Evolutionary conservation across 495 filamentous ascomycete genomes (phyloP).

Genomic region (Lophium mytilinum): DNA sequence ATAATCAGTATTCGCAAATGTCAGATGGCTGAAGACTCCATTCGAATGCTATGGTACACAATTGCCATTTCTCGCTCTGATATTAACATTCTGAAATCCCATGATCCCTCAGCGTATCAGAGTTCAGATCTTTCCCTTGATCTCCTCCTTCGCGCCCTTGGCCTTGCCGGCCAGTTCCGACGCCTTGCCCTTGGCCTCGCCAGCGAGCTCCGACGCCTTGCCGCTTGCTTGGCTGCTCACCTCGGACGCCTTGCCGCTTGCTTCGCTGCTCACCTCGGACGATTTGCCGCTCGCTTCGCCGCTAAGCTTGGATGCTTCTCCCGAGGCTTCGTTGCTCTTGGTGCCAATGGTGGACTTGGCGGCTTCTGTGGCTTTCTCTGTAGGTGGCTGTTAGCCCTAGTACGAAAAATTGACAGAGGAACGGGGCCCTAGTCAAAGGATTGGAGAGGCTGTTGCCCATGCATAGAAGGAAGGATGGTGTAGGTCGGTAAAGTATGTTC

Average conservation of each 20-base stretch:
- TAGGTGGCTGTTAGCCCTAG: not conserved
- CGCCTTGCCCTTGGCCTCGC: slow-evolving; percentile 37
- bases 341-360: slow-evolving; percentile 36
- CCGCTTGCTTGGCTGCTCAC: slow-evolving; percentile 42
- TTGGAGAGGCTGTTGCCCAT: too few species aligned
- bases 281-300: slow-evolving; percentile 44
- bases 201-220: slow-evolving; percentile 36
- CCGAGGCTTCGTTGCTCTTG: slow-evolving; percentile 42
- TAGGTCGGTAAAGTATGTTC: too few species aligned
- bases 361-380: slow-evolving; percentile 42
- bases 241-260: slow-evolving; percentile 33
- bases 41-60: too few species aligned
- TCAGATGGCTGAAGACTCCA: too few species aligned
- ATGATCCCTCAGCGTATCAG: not conserved
- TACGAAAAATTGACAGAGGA: too few species aligned
- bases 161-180: slow-evolving; percentile 33
- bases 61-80: too few species aligned
- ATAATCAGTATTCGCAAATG: too few species aligned
- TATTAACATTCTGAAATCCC: too few species aligned
- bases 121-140: slow-evolving; percentile 30
- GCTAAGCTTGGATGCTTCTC: slow-evolving; percentile 36
- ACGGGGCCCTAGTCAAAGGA: not conserved
- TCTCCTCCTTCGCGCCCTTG: slow-evolving; percentile 36
- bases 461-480: too few species aligned
- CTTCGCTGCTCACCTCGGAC: slow-evolving; percentile 35